These are phyloP conservation scores for Botrytis byssoidea DNA, from an alignment of 2,329 filamentous ascomycete genomes.

Conservation along the genomic window DNA sequence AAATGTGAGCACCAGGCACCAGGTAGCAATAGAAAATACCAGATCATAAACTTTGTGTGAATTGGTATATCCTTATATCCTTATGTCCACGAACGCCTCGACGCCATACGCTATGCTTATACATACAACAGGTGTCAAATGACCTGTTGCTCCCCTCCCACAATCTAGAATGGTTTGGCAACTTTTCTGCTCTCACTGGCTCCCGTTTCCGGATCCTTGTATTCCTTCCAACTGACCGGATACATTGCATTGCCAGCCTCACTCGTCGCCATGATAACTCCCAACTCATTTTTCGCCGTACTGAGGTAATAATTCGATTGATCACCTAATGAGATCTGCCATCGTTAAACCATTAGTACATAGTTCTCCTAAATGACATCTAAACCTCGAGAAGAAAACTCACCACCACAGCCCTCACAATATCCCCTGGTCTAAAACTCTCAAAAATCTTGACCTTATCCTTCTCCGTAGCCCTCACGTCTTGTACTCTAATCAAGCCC, in stretches of 20 bases:
- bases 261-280: constrained; percentile 89
- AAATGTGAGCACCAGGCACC: background rate
- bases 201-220: constrained; percentile 78
- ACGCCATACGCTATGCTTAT: constrained; percentile 17
- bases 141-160: background rate
- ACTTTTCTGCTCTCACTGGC: constrained; percentile 81
- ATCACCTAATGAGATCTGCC: constrained; percentile 81
- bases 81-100: constrained; percentile 9
- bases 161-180: constrained; percentile 73
- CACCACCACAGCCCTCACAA: constrained; percentile 82
- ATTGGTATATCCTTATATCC: constrained; percentile 15
- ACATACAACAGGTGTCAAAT: background rate
- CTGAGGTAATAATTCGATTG: constrained; percentile 95
- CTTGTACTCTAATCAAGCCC: constrained; percentile 81
- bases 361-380: background rate
- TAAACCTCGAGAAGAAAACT: constrained; percentile 10
- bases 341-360: constrained; percentile 5
- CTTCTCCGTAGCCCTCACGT: constrained; percentile 93
- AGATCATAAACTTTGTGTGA: constrained; percentile 4
- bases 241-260: constrained; percentile 88
- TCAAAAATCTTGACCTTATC: constrained; percentile 90
- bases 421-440: constrained; percentile 87
- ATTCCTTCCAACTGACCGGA: constrained; percentile 93
- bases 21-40: background rate
- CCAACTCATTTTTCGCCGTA: constrained; percentile 86